Evolutionary conservation across 2,329 filamentous ascomycete genomes (phyloP).

Genomic region (Diaporthe aspalathi): DNA sequence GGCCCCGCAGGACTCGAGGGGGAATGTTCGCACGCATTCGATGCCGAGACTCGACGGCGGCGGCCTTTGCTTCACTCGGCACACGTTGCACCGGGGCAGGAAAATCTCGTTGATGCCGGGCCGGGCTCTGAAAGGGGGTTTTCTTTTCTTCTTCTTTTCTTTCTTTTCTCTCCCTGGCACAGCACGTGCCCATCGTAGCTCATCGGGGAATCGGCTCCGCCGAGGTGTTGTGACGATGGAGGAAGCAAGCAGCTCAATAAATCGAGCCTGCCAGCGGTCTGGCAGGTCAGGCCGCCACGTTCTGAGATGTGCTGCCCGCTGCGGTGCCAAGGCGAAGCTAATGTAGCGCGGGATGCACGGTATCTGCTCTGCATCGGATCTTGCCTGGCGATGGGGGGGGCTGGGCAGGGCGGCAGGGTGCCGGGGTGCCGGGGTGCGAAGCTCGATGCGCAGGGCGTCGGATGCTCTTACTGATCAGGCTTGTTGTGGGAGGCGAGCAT

Average conservation of each 20-base stretch:
- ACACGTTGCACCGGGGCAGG: background rate
- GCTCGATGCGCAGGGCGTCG: conserved; percentile 12
- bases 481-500: background rate
- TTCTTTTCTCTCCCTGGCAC: background rate
- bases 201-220: too few relatives aligned
- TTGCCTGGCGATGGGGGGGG: background rate
- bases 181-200: background rate
- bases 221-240: too few relatives aligned
- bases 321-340: conserved; percentile 8
- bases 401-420: background rate
- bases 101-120: background rate
- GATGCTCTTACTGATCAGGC: conserved; percentile 23
- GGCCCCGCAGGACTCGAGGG: background rate
- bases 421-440: background rate
- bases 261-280: background rate
- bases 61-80: background rate
- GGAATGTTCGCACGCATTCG: background rate
- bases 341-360: conserved; percentile 1
- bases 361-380: background rate
- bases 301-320: conserved; percentile 17
- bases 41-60: background rate
- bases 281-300: too few relatives aligned
- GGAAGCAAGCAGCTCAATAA: too few relatives aligned
- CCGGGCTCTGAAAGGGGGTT: conserved; percentile 8
- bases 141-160: too few relatives aligned